Evolutionary conservation across 176 grass and related monocot genomes (phyloP).

Genomic region (Leersia perrieri): DNA sequence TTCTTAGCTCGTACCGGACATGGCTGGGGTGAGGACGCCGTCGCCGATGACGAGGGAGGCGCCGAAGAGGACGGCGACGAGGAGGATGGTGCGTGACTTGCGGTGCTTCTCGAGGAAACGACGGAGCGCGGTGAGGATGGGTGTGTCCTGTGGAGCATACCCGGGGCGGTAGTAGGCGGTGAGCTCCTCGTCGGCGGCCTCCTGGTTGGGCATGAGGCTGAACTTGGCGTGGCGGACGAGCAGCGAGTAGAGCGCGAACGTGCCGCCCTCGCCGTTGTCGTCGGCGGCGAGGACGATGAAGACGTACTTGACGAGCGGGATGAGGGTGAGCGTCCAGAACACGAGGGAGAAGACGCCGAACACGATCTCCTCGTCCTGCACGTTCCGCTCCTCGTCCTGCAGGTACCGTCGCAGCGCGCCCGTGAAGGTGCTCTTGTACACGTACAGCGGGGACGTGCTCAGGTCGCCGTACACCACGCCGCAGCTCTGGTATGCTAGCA

Average conservation of each 20-base stretch:
- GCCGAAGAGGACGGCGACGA: conserved; percentile 54
- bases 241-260: conserved; percentile 68
- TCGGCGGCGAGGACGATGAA: conserved; percentile 59
- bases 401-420: conserved; percentile 29
- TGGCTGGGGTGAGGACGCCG: conserved; percentile 60
- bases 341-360: conserved; percentile 66
- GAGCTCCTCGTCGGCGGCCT: conserved; percentile 67
- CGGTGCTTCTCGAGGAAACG: conserved; percentile 56
- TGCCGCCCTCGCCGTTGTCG: conserved; percentile 63
- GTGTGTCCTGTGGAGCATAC: conserved; percentile 31
- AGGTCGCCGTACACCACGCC: conserved; percentile 70
- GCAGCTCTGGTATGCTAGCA: conserved; percentile 66
- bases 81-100: conserved; percentile 49
- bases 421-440: conserved; percentile 57
- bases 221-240: conserved; percentile 64
- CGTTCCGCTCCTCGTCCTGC: conserved; percentile 48
- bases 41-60: conserved; percentile 64
- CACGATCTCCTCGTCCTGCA: conserved; percentile 47
- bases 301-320: conserved; percentile 72
- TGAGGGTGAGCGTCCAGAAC: conserved; percentile 65
- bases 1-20: conserved; percentile 32
- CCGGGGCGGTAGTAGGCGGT: conserved; percentile 51
- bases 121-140: conserved; percentile 39
- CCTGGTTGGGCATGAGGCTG: conserved; percentile 70
- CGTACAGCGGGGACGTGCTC: conserved; percentile 69